A percentile compares a stretch with the other conserved stretches of the same genome.
Conservation (phyloP, 2,329 filamentous ascomycete genomes). For the Boeremia exigua region DNA sequence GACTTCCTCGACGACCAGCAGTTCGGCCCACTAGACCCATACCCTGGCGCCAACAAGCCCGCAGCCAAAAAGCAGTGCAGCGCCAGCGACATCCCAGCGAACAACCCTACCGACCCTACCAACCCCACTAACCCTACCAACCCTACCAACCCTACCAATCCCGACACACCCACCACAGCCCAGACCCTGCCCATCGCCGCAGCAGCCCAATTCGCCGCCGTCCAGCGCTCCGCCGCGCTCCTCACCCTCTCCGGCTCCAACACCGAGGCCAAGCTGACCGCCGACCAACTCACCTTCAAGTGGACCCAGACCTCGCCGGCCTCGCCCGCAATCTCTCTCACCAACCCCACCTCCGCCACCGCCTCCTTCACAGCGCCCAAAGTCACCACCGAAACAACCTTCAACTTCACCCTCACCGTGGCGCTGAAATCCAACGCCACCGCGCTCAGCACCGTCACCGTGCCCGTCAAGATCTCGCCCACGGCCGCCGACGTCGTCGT, state of each 20-base stretch:
- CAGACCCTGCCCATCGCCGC: conserved; percentile 22
- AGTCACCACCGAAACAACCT: conserved; percentile 27
- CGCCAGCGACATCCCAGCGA: conserved; percentile 24
- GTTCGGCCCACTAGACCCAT: conserved; percentile 50
- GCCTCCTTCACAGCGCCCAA: conserved; percentile 33
- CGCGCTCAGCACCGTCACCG: conserved; percentile 30
- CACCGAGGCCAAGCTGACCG: conserved; percentile 26
- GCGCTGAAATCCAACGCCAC: conserved; percentile 33
- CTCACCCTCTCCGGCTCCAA: conserved; percentile 40
- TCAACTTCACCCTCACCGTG: conserved; percentile 39
- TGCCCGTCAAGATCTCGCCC: conserved; percentile 37
- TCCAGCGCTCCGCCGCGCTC: conserved; percentile 38
- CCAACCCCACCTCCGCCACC: conserved; percentile 26
- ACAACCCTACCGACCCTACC: conserved; percentile 8
- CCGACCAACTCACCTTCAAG: conserved; percentile 36
- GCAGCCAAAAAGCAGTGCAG: conserved; percentile 34
- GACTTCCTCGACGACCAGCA: conserved; percentile 38
- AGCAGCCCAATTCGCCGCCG: conserved; percentile 29
- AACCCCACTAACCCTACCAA: background rate
- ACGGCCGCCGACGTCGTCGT: conserved; percentile 36
- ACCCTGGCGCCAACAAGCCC: conserved; percentile 40
- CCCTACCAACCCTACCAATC: background rate
- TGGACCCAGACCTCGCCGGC: conserved; percentile 40
- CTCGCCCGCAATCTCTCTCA: conserved; percentile 25
- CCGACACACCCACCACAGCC: conserved; percentile 2